Evolutionary conservation across 192 early-diverging fungal genomes (phyloP), one percentile per base, ranked within the genome.

Genomic region (Haplosporangium gracile): DNA sequence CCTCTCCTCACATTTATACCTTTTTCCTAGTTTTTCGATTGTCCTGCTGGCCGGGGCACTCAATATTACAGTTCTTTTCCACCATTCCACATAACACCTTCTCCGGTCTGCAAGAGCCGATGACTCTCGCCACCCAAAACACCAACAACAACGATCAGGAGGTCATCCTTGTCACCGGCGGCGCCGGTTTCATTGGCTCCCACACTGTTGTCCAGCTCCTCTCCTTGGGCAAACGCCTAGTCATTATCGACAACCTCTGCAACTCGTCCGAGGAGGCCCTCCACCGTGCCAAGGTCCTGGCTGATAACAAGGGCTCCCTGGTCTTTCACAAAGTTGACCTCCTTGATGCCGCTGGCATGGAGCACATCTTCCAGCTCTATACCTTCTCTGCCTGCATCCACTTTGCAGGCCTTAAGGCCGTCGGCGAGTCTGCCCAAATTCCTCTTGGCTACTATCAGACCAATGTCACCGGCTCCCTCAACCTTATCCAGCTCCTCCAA

Each of bases 401-500:
- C 88, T 96, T 98, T 86, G 94, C 95, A 13, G 97, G 96, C 16
- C 95, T 95, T 79, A 98, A 97, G 89, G 95, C 93, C 13, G 97
- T 98, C 6, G 95, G 95, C 38, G 96, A 97, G 83, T 95, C 93
- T 40, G 90, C 93, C 57, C 81, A 90, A 68, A 94, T 96, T 82
- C 97, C 97, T 39, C 90, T 98, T 16, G 88, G 89, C 29, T 98
- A 98, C 91, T 98, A 97, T 90, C 94, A 96, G 83, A 98, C 97
- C 92, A 98, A 97, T 85, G 93, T 98, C 45, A 92, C 93, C 13
- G 97, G 97, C 77, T 97, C 97, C 9, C 90, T 98, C 71, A 94
- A 90, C 42, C 88, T 98, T 40, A 83, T 98, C 16, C 94, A 96
- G 74, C 91, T 93, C 39, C 97, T 98, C 94, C 90, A 95, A 70